These are phyloP conservation scores for Rubia yunnanensis DNA, from an alignment of 257 asterid genomes.

Conservation along the genomic window DNA sequence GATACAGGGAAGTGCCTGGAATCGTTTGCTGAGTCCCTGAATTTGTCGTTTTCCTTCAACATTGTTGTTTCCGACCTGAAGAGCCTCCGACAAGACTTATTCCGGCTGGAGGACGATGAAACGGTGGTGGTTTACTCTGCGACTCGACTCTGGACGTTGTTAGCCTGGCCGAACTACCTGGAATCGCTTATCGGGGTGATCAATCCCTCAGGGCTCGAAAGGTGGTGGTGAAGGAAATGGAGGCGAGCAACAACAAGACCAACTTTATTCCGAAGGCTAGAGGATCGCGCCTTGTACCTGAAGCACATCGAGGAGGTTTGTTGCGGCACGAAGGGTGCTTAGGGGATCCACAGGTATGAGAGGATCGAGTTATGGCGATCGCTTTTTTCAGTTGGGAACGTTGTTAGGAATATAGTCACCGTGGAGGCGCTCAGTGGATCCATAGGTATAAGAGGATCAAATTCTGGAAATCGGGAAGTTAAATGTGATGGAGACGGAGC, in stretches of 20 bases:
- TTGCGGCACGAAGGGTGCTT: too few relatives aligned
- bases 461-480: slow-evolving; percentile 29
- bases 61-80: slow-evolving; percentile 18
- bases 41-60: slow-evolving; percentile 17
- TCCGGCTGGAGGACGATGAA: slow-evolving; percentile 23
- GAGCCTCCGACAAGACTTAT: slow-evolving; percentile 21
- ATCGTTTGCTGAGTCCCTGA: slow-evolving; percentile 26
- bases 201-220: slow-evolving; percentile 22
- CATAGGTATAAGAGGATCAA: slow-evolving; percentile 15
- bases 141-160: slow-evolving; percentile 13
- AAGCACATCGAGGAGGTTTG: slow-evolving; percentile 17
- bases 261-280: slow-evolving; percentile 20
- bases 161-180: slow-evolving; percentile 18
- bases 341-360: too few relatives aligned
- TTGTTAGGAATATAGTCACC: slow-evolving; percentile 10
- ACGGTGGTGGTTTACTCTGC: slow-evolving; percentile 25
- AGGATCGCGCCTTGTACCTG: slow-evolving; percentile 8
- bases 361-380: too few relatives aligned
- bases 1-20: slow-evolving; percentile 24
- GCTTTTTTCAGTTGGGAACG: too few relatives aligned
- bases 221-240: slow-evolving; percentile 27
- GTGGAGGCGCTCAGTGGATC: slow-evolving; percentile 13
- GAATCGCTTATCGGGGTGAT: slow-evolving; percentile 17
- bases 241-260: slow-evolving; percentile 19
- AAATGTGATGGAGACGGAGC: slow-evolving; percentile 26